Base-by-base conservation (phyloP, 176 grass and related monocot species). In the Lolium rigidum region DNA sequence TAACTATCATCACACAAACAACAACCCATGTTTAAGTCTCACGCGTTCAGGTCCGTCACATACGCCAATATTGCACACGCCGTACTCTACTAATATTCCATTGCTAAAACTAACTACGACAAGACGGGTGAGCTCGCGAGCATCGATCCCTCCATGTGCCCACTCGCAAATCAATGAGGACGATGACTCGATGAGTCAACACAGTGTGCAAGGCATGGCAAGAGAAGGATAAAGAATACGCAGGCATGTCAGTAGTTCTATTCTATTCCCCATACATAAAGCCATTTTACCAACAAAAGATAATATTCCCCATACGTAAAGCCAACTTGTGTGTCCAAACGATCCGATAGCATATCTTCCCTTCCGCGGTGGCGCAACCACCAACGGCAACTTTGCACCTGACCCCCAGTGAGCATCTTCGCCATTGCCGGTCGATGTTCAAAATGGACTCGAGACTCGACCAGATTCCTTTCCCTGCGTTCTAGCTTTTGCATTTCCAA, bases 181-280 rank as follows among this genome's bases (percentile, higher is more conserved):
- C 51, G 60, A 9, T 0, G 21, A 58, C 12, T 80, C 86, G 68
- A 35, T 35, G 31, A 35, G 31, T 35, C 31, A 35, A 35, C 31
- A 37, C 25, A 82, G 41, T 78, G 80, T 83, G 80, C 10, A 80
- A 7, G 66, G 43, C 81, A 80, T 80, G 66, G 14, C 39, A n/a
- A 61, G 49, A 10, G 22, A 78, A 46, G 10, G 37, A 24, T 15
- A 79, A 46, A 60, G 10, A 25, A 79, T 6, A 80, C 43, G 7
- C 10, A 5, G 6, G 25, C 13, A 65, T 65, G 61, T 15, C 11
- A 50, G 2, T 35, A 66, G 63, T 14, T 66, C 63, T 66, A 66
- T 66, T 66, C 2, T 66, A 66, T 66, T 66, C 63, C 62, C 26
- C 63, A 35, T 66, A 16, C 26, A 35, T 16, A 66, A 66, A 66